Evolutionary conservation across 106 monocot genomes (phyloP).

Genomic region (Dendrobium catenatum): DNA sequence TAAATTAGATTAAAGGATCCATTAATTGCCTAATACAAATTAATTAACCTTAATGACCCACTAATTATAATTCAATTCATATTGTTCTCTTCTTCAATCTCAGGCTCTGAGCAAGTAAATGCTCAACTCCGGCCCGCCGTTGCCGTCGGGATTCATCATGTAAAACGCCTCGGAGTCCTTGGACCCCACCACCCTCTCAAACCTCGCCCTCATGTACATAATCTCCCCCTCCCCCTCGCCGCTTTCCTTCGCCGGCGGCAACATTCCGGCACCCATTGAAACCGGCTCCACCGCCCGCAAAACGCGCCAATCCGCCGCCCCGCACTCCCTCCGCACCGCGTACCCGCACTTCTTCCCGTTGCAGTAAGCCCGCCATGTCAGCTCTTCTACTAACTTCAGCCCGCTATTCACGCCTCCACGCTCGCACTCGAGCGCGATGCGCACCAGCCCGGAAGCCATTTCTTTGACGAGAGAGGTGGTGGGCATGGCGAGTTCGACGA

Average conservation of each 20-base stretch:
- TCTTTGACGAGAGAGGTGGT: slow-evolving; percentile 34
- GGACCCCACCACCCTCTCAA: slow-evolving; percentile 58
- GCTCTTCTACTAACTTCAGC: slow-evolving; percentile 12
- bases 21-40: too few species aligned
- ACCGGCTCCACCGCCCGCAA: slow-evolving; percentile 40
- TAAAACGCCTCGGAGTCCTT: slow-evolving; percentile 65
- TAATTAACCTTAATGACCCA: too few species aligned
- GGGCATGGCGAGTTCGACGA: slow-evolving; percentile 43
- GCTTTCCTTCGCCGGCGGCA: slow-evolving; percentile 13
- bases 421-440: slow-evolving; percentile 40
- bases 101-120: slow-evolving; percentile 57
- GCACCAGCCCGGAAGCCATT: slow-evolving; percentile 57
- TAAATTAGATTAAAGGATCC: too few species aligned
- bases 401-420: not conserved
- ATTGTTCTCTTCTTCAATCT: not conserved
- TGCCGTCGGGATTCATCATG: slow-evolving; percentile 57
- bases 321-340: slow-evolving; percentile 25
- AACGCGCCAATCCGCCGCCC: slow-evolving; percentile 25
- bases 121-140: slow-evolving; percentile 53
- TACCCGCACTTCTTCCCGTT: slow-evolving; percentile 42
- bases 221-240: slow-evolving; percentile 24
- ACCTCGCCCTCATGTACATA: slow-evolving; percentile 64
- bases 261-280: slow-evolving; percentile 53
- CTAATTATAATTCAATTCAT: too few species aligned
- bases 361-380: slow-evolving; percentile 29